Evolutionary conservation across 1,139 yeast species (phyloP).

Genomic region (Pichia sp.): DNA sequence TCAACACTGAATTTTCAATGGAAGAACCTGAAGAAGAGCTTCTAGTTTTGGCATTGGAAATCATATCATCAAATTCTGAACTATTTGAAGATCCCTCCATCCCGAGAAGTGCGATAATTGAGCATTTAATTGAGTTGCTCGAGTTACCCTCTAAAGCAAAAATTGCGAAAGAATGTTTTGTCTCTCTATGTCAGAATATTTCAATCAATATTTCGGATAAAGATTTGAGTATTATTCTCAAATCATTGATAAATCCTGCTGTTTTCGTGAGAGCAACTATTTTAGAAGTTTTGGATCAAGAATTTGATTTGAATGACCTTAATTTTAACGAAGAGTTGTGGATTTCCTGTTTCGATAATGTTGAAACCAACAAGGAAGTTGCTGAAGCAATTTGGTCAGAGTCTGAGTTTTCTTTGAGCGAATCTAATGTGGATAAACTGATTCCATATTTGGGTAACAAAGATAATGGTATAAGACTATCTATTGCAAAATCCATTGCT

Average conservation of each 20-base stretch:
- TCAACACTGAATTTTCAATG: constrained; percentile 60
- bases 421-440: constrained; percentile 44
- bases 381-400: constrained; percentile 88
- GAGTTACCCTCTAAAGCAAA: constrained; percentile 75
- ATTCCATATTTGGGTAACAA: constrained; percentile 46
- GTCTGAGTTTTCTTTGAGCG: constrained; percentile 50
- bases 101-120: constrained; percentile 64
- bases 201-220: constrained; percentile 52
- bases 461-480: constrained; percentile 63
- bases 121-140: constrained; percentile 62
- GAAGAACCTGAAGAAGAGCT: constrained; percentile 91
- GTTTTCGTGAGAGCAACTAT: constrained; percentile 72
- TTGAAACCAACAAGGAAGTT: constrained; percentile 54
- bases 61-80: constrained; percentile 72
- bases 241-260: constrained; percentile 54
- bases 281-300: constrained; percentile 81
- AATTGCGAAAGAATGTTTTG: constrained; percentile 75
- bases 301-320: constrained; percentile 65
- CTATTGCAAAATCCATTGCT: constrained; percentile 62
- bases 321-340: constrained; percentile 61
- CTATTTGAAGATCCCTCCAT: constrained; percentile 61
- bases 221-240: constrained; percentile 60
- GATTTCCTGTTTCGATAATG: constrained; percentile 76
- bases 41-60: constrained; percentile 69
- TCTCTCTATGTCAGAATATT: constrained; percentile 70